phyloP scores from a whole-genome alignment of 768 basidiomycete genomes.

The Pleurotus pulmonarius region DNA sequence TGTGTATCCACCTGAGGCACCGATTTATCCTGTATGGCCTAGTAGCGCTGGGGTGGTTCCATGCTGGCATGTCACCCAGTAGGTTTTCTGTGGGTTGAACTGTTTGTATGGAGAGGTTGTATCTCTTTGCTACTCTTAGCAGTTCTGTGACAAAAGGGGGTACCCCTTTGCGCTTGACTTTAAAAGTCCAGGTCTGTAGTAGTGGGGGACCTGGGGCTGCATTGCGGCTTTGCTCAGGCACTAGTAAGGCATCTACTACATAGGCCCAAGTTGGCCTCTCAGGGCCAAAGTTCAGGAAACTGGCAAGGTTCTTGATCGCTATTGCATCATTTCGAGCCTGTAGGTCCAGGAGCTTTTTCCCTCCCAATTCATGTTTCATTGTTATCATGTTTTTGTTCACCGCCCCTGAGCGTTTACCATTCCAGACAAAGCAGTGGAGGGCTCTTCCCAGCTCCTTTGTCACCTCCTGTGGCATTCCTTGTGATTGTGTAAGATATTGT shows the following conservation, averaged over 20 bases:
- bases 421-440: conserved; percentile 8
- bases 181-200: not conserved
- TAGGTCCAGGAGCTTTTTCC: conserved; percentile 10
- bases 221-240: not conserved
- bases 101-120: not conserved
- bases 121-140: conserved; percentile 5
- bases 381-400: not conserved
- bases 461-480: conserved; percentile 21
- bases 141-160: not conserved
- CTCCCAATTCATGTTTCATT: conserved; percentile 10
- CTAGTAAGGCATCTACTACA: not conserved
- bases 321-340: conserved; percentile 12
- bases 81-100: not conserved
- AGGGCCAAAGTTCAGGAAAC: conserved; percentile 1
- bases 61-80: not conserved
- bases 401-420: not conserved
- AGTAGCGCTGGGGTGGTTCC: not conserved
- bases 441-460: not conserved
- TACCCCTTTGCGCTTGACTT: not conserved
- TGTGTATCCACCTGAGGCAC: conserved; percentile 1
- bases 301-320: conserved; percentile 7
- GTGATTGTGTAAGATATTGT: conserved; percentile 20
- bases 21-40: not conserved
- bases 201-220: not conserved
- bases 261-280: conserved; percentile 3